These are phyloP conservation scores for Yarrowia sp. DNA, from an alignment of 805 yeast species.

Conservation along the genomic window DNA sequence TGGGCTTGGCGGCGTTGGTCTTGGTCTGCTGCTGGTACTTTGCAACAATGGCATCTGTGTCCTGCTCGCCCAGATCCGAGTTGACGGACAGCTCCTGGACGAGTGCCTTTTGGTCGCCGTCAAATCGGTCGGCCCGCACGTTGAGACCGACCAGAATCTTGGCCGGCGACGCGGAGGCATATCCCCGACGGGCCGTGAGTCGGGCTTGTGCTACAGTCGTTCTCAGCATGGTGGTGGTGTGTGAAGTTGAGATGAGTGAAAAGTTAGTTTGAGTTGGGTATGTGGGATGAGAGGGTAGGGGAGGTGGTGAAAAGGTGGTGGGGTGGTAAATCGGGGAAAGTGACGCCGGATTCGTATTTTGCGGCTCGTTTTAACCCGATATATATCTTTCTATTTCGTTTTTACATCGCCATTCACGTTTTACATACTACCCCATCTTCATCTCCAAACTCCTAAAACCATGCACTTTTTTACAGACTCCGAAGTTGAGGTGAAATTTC, in stretches of 20 bases:
- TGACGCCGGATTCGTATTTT: too few relatives aligned
- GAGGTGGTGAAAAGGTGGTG: background rate
- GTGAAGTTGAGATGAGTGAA: background rate
- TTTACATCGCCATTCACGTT: too few relatives aligned
- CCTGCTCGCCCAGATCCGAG: constrained; percentile 1
- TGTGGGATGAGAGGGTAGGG: background rate
- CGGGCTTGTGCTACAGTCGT: background rate
- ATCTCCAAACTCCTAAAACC: too few relatives aligned
- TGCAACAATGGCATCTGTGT: background rate
- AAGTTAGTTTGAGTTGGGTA: background rate
- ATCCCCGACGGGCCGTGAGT: background rate
- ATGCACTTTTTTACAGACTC: too few relatives aligned
- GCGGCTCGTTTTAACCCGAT: too few relatives aligned
- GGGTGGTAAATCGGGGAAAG: background rate
- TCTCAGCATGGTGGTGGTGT: constrained; percentile 8
- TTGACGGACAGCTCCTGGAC: constrained; percentile 11
- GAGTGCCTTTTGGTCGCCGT: constrained; percentile 6
- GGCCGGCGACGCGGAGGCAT: constrained; percentile 19
- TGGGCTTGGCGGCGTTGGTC: background rate
- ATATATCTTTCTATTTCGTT: too few relatives aligned
- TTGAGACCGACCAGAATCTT: constrained; percentile 19
- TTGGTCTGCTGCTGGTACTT: background rate
- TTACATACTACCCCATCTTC: too few relatives aligned
- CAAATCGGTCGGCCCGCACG: constrained; percentile 19
- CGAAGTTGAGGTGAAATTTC: constrained; percentile 10